Percentiles rank a stretch among this genome's conserved stretches.
These are phyloP conservation scores for Colletotrichum caudatum DNA, from an alignment of 2,329 filamentous ascomycete genomes.

Conservation along the genomic window DNA sequence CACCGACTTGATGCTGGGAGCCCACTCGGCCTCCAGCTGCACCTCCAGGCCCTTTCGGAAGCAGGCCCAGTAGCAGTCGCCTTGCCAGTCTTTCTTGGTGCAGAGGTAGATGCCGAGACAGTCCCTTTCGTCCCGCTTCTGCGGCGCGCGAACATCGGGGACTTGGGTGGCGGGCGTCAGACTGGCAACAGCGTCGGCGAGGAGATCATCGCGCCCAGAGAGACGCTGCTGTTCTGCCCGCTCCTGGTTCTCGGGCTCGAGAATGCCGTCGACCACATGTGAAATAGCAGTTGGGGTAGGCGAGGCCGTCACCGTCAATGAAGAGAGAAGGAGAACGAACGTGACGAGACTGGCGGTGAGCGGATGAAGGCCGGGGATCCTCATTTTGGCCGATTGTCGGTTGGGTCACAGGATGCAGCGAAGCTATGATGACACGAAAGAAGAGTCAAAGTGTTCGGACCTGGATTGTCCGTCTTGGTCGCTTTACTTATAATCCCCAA, in stretches of 20 bases:
- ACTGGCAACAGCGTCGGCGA: neutral
- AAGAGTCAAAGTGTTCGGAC: no score
- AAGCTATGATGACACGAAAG: neutral
- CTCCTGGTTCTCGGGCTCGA: neutral
- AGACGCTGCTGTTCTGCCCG: neutral
- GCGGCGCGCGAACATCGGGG: neutral
- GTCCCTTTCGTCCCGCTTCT: neutral
- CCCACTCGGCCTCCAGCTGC: neutral
- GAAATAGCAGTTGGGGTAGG: neutral
- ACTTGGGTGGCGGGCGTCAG: neutral
- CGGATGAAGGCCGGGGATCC: neutral
- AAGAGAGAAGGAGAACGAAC: no score
- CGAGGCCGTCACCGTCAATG: accelerated
- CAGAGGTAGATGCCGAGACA: neutral
- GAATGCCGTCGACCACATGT: no score
- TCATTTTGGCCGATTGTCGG: neutral
- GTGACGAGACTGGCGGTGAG: neutral
- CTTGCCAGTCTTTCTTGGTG: neutral
- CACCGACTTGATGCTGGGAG: neutral
- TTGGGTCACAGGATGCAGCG: no score
- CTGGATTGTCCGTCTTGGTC: no score
- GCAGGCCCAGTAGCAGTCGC: conserved; percentile 12
- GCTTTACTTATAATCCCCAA: neutral
- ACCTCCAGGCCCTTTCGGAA: neutral
- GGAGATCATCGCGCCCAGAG: neutral